Evolutionary conservation across 768 basidiomycete species (phyloP).

Genomic region (Leccinum pellstonianum): DNA sequence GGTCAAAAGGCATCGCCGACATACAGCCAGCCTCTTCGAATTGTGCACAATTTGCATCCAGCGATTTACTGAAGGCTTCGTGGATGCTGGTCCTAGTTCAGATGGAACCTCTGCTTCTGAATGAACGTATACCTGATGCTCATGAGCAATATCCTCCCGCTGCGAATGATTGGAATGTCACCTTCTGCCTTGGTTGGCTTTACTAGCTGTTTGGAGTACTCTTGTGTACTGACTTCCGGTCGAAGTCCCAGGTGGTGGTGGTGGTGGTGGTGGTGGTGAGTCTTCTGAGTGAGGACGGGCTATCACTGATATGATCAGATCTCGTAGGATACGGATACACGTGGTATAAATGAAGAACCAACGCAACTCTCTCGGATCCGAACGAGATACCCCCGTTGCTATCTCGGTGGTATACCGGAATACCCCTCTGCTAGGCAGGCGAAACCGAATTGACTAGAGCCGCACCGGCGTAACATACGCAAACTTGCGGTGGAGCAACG

Average conservation of each 20-base stretch:
- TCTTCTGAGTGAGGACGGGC: no score
- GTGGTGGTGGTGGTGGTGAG: constrained; percentile 1
- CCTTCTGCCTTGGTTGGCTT: not conserved
- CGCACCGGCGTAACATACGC: not conserved
- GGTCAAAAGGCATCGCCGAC: no score
- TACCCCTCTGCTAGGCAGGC: not conserved
- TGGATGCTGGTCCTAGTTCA: not conserved
- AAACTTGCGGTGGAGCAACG: not conserved
- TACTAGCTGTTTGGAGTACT: not conserved
- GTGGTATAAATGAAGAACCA: not conserved
- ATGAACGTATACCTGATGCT: not conserved
- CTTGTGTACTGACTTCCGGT: not conserved
- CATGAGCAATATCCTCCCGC: not conserved
- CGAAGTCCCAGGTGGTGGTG: not conserved
- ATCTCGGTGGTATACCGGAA: not conserved
- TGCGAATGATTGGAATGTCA: not conserved
- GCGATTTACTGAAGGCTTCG: not conserved
- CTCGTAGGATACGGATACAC: not conserved
- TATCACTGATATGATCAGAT: constrained; percentile 7
- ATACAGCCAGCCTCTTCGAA: not conserved
- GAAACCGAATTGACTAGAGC: not conserved
- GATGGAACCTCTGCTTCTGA: not conserved
- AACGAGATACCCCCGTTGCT: not conserved
- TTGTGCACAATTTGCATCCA: not conserved
- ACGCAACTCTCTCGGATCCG: not conserved